Evolutionary conservation across 495 filamentous ascomycete species (phyloP).

Genomic region (Penicillium flavigenum): DNA sequence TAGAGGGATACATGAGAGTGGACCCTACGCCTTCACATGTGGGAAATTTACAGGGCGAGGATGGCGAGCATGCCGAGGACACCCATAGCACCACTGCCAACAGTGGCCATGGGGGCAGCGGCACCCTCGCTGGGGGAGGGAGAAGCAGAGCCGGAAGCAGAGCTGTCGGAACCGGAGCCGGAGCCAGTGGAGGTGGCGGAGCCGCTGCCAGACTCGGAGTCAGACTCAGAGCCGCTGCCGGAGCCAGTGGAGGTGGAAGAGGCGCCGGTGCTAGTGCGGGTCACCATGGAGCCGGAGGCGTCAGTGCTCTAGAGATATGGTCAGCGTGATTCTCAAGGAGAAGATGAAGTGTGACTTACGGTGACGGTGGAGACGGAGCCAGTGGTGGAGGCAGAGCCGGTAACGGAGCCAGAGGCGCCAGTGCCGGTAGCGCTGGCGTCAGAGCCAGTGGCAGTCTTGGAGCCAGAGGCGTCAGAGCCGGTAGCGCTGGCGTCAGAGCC

Average conservation of each 20-base stretch:
- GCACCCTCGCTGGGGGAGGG: conserved; percentile 28
- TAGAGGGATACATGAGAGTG: neutral
- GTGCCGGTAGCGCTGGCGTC: conserved; percentile 20
- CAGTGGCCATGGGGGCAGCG: conserved; percentile 37
- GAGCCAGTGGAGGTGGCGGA: conserved; percentile 9
- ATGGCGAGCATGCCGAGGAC: conserved; percentile 43
- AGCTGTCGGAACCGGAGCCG: conserved; percentile 12
- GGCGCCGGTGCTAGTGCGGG: conserved; percentile 18
- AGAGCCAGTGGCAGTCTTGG: conserved; percentile 15
- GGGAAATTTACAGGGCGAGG: conserved; percentile 37
- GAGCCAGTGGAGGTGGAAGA: conserved; percentile 27
- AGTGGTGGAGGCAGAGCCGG: neutral
- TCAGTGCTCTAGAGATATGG: conserved; percentile 12
- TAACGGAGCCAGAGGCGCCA: conserved; percentile 4
- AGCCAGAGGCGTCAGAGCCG: conserved; percentile 5
- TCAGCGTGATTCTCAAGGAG: conserved; percentile 1
- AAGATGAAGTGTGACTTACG: neutral
- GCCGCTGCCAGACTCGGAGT: conserved; percentile 2
- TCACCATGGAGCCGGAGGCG: conserved; percentile 15
- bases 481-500: conserved; percentile 3
- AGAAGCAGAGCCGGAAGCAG: conserved; percentile 21
- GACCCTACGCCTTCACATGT: neutral
- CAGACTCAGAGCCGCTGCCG: conserved; percentile 12
- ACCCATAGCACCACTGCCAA: conserved; percentile 39
- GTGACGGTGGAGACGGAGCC: conserved; percentile 6